Conservation (phyloP, 345 rosid genomes). For the Ceriops decandra region DNA sequence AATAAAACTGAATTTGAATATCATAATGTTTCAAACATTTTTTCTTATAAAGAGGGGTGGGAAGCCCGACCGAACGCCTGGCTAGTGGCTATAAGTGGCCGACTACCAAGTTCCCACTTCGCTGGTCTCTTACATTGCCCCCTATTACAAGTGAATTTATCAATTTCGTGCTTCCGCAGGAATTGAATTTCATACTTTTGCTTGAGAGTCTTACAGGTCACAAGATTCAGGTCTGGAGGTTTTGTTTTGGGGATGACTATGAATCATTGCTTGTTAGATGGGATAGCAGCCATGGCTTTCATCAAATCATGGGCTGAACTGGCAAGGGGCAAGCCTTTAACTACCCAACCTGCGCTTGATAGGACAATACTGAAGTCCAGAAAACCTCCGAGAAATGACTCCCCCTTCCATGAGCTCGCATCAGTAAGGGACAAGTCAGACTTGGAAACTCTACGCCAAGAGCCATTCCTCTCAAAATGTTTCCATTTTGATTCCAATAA, state of each 20-base stretch:
- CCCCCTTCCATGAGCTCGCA: constrained; percentile 8
- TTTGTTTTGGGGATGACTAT: constrained; percentile 18
- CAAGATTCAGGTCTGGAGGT: constrained; percentile 26
- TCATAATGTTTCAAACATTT: no score
- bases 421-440: constrained; percentile 18
- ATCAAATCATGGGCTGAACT: constrained; percentile 29
- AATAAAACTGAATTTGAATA: no score
- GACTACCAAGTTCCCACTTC: no score
- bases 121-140: no score
- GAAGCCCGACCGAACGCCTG: no score
- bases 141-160: no score
- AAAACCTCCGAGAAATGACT: constrained; percentile 5
- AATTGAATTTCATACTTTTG: background rate
- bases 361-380: constrained; percentile 14
- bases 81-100: no score
- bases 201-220: constrained; percentile 14
- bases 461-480: constrained; percentile 8
- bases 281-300: constrained; percentile 21
- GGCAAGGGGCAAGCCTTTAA: constrained; percentile 18
- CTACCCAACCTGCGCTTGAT: constrained; percentile 11
- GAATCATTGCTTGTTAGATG: constrained; percentile 25
- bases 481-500: constrained; percentile 15
- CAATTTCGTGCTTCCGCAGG: background rate
- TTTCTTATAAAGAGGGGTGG: no score
- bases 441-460: constrained; percentile 5